Evolutionary conservation across 768 basidiomycete genomes (phyloP).

Genomic region (Mycena belliarum): DNA sequence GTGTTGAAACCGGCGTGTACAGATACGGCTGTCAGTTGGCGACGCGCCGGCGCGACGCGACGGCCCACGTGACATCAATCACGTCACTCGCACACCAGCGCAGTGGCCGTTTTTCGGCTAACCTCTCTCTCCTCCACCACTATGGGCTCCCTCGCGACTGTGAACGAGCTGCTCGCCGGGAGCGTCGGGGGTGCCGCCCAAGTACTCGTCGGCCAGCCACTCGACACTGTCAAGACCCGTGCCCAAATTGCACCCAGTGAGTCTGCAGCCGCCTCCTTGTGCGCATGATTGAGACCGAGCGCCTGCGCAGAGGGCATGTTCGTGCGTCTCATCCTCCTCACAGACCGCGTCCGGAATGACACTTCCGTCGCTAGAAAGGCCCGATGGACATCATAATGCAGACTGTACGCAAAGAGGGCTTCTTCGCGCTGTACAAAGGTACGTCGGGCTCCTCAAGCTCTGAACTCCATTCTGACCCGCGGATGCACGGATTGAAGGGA

Average conservation of each 20-base stretch:
- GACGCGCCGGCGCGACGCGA: no score
- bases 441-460: no score
- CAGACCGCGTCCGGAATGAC: no score
- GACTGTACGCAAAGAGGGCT: slow-evolving; percentile 86
- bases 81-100: no score
- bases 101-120: no score
- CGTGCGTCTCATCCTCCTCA: slow-evolving; percentile 52
- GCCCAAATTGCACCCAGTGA: slow-evolving; percentile 57
- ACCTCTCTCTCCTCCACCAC: no score
- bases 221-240: slow-evolving; percentile 87
- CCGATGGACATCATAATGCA: slow-evolving; percentile 88
- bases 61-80: no score
- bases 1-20: no score
- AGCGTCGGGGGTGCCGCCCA: slow-evolving; percentile 93
- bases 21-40: no score
- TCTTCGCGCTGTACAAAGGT: slow-evolving; percentile 96
- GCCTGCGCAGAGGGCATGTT: slow-evolving; percentile 76
- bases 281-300: neutral
- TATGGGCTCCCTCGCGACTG: slow-evolving; percentile 46
- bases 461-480: no score
- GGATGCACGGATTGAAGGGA: no score
- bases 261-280: no score
- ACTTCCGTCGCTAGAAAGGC: slow-evolving; percentile 74
- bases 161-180: slow-evolving; percentile 85
- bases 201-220: slow-evolving; percentile 90